Evolutionary conservation across 139 green algal genomes (phyloP).

Genomic region (Chlorella sp.): DNA sequence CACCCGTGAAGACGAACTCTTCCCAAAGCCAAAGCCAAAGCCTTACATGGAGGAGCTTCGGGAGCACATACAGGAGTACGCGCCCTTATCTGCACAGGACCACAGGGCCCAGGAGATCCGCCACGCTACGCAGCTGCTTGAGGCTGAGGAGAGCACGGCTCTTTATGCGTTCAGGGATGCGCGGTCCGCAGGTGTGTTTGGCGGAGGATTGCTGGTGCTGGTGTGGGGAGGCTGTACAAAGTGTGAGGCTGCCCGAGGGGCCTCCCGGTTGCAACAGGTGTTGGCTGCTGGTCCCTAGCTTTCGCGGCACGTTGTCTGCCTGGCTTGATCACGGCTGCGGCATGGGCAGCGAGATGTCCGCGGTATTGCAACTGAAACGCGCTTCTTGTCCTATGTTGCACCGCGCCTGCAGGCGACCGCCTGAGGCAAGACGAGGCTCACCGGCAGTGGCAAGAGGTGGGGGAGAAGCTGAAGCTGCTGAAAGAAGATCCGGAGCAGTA

Average conservation of each 20-base stretch:
- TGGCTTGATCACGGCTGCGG: too few relatives aligned
- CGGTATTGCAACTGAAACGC: not conserved
- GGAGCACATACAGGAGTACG: not conserved
- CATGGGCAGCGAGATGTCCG: not conserved
- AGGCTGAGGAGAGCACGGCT: not conserved
- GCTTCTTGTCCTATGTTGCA: not conserved
- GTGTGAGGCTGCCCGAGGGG: not conserved
- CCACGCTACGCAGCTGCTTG: not conserved
- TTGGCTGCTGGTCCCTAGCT: not conserved
- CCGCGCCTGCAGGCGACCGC: not conserved
- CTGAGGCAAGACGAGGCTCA: not conserved
- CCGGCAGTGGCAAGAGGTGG: not conserved
- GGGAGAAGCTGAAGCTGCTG: not conserved
- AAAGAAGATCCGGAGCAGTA: not conserved
- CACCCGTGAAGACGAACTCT: too few relatives aligned
- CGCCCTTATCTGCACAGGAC: not conserved
- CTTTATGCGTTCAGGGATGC: not conserved
- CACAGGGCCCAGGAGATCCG: not conserved
- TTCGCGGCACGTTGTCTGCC: not conserved
- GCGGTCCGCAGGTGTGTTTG: not conserved
- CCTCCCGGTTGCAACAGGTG: not conserved
- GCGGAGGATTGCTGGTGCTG: not conserved
- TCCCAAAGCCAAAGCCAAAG: too few relatives aligned
- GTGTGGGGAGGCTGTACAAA: not conserved
- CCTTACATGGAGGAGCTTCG: not conserved